Conservation (phyloP, 108 stramenopile genomes). For the Skeletonema costatum region DNA sequence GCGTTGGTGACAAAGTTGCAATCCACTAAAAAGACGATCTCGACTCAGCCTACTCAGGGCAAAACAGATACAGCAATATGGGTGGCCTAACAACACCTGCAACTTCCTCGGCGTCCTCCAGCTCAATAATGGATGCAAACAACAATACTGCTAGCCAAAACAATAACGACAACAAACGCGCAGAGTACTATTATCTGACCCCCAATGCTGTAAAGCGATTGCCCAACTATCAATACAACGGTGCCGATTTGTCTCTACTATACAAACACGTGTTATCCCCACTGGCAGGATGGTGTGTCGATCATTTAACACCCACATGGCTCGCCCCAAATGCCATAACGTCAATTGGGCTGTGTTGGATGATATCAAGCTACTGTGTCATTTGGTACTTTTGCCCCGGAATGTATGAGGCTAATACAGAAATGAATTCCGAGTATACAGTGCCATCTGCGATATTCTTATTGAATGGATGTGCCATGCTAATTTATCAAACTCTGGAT, state of each 20-base stretch:
- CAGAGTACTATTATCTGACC: constrained; percentile 53
- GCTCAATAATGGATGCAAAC: background rate
- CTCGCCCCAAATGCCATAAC: constrained; percentile 95
- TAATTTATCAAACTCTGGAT: constrained; percentile 97
- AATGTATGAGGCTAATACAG: constrained; percentile 49
- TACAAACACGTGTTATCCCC: constrained; percentile 90
- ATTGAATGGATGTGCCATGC: constrained; percentile 78
- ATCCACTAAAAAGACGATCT: background rate
- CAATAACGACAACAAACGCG: background rate
- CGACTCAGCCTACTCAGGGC: background rate
- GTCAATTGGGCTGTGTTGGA: constrained; percentile 73
- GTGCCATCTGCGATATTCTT: constrained; percentile 88
- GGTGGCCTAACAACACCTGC: background rate
- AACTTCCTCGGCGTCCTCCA: background rate
- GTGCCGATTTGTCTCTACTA: constrained; percentile 70
- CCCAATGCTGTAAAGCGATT: constrained; percentile 50
- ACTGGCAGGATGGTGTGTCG: constrained; percentile 75
- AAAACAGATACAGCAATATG: no score
- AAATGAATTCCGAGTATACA: constrained; percentile 3
- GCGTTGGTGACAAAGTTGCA: background rate
- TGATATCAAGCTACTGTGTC: constrained; percentile 71
- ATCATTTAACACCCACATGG: constrained; percentile 66
- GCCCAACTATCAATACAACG: constrained; percentile 70
- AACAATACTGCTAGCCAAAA: background rate
- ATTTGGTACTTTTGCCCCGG: constrained; percentile 71